Conservation (phyloP, 2,329 filamentous ascomycete genomes). For the Xylaria multiplex region DNA sequence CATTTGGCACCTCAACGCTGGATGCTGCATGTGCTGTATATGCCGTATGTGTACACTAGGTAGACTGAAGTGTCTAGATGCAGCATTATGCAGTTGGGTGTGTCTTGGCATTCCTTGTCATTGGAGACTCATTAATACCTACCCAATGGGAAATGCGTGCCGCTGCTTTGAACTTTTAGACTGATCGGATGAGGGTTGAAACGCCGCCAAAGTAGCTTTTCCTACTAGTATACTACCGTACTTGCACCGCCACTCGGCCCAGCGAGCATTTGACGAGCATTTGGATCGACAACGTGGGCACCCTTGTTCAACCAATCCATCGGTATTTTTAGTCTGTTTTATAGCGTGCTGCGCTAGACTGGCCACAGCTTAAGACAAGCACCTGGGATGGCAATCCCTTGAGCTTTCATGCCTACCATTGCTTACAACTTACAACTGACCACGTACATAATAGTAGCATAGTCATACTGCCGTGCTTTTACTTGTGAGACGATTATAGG, state of each 20-base stretch:
- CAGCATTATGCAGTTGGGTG: background rate
- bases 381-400: constrained; percentile 18
- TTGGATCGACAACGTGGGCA: constrained; percentile 36
- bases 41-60: too few species aligned
- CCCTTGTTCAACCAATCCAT: constrained; percentile 32
- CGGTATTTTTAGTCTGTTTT: constrained; percentile 34
- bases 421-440: too few species aligned
- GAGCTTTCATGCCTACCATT: background rate
- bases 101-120: constrained; percentile 9
- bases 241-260: constrained; percentile 14
- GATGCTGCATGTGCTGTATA: background rate
- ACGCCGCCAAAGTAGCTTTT: background rate
- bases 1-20: background rate
- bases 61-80: constrained; percentile 4
- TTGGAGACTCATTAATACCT: background rate
- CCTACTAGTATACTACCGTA: too few species aligned
- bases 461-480: too few species aligned
- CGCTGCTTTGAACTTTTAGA: background rate
- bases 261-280: background rate
- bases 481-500: too few species aligned
- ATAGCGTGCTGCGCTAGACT: constrained; percentile 12
- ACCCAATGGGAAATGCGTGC: background rate
- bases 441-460: too few species aligned
- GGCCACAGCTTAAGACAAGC: constrained; percentile 4
- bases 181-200: constrained; percentile 5